Percentiles rank a stretch among this genome's conserved stretches.
Conservation (phyloP, 1,139 yeast species). For the Diutina ranongensis region DNA sequence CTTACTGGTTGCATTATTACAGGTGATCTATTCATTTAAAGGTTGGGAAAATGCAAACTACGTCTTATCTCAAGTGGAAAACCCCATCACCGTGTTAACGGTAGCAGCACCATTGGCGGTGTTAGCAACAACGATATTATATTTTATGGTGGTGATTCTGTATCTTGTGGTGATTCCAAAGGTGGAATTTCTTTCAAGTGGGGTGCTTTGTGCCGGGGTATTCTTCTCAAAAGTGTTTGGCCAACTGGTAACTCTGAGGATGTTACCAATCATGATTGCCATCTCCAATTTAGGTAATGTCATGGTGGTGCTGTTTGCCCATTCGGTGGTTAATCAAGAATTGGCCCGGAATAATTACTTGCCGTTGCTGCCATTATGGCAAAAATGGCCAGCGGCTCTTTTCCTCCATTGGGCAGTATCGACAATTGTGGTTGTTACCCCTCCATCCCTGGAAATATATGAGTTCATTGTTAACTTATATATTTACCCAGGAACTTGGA, state of each 20-base stretch:
- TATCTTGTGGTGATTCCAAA: slow-evolving; percentile 70
- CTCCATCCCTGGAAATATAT: slow-evolving; percentile 37
- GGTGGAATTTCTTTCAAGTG: slow-evolving; percentile 46
- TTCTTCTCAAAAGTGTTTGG: slow-evolving; percentile 72
- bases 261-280: slow-evolving; percentile 65
- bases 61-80: slow-evolving; percentile 28
- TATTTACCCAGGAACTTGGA: slow-evolving; percentile 43
- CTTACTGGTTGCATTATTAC: slow-evolving; percentile 29
- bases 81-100: slow-evolving; percentile 58
- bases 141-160: slow-evolving; percentile 59
- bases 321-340: slow-evolving; percentile 67
- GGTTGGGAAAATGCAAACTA: slow-evolving; percentile 39
- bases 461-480: slow-evolving; percentile 38
- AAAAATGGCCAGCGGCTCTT: slow-evolving; percentile 36
- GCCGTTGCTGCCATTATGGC: slow-evolving; percentile 52
- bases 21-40: slow-evolving; percentile 29
- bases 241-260: slow-evolving; percentile 42
- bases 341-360: slow-evolving; percentile 61
- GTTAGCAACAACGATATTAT: slow-evolving; percentile 44
- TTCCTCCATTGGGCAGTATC: slow-evolving; percentile 38
- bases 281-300: slow-evolving; percentile 71
- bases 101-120: slow-evolving; percentile 68
- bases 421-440: slow-evolving; percentile 30
- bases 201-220: slow-evolving; percentile 62
- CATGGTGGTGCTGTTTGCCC: slow-evolving; percentile 66